Conservation (phyloP, 2,329 filamentous ascomycete species). For the Didymella exigua region DNA sequence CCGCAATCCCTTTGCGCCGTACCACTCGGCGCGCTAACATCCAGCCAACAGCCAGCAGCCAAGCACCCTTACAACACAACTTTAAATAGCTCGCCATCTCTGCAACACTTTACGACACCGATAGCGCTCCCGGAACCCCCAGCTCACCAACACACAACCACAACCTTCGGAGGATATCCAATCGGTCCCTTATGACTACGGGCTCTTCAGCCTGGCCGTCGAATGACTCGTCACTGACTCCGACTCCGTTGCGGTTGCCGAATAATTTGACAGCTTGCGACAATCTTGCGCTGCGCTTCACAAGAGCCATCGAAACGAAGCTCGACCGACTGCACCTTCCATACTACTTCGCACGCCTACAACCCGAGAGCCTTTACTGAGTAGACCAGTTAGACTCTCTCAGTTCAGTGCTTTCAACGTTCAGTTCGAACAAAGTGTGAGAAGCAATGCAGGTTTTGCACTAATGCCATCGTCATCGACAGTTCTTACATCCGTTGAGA, state of each 20-base stretch:
- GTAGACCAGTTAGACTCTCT: no score
- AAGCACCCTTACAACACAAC: not conserved
- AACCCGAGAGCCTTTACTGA: not conserved
- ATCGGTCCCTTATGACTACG: not conserved
- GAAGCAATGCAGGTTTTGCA: no score
- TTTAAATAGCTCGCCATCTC: not conserved
- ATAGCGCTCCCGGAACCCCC: not conserved
- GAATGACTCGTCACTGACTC: not conserved
- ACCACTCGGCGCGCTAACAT: not conserved
- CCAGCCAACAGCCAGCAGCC: not conserved
- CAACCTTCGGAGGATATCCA: not conserved
- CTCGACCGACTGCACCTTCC: not conserved
- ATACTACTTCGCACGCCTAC: not conserved
- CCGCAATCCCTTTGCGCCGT: not conserved
- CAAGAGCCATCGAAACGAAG: not conserved
- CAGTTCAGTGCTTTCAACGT: no score
- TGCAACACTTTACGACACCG: not conserved
- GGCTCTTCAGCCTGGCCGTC: not conserved
- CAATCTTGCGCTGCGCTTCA: not conserved
- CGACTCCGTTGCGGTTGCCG: not conserved
- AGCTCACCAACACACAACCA: not conserved
- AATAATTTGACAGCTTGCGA: not conserved
- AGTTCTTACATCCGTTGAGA: no score
- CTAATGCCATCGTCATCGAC: no score
- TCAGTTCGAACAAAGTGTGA: not conserved